These are phyloP conservation scores for Diplocarpon mali DNA, from an alignment of 2,329 filamentous ascomycete genomes.

Conservation along the genomic window DNA sequence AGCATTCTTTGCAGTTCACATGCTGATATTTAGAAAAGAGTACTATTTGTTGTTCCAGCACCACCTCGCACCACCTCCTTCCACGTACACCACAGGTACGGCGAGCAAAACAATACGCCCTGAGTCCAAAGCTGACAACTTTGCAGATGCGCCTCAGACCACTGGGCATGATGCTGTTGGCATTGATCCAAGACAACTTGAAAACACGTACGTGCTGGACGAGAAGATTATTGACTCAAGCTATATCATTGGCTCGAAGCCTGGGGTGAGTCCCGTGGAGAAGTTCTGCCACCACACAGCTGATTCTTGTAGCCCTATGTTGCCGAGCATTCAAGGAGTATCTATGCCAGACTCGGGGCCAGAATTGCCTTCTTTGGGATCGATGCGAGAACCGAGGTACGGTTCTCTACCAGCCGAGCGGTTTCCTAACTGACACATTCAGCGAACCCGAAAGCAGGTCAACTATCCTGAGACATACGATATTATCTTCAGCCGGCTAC, in stretches of 20 bases:
- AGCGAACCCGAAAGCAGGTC: conserved; percentile 80
- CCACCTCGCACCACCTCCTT: conserved; percentile 72
- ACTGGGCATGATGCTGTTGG: conserved; percentile 45
- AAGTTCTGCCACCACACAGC: background rate
- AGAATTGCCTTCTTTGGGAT: conserved; percentile 78
- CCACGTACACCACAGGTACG: conserved; percentile 70
- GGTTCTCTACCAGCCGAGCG: conserved; percentile 29
- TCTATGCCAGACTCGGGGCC: conserved; percentile 75
- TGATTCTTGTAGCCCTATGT: conserved; percentile 59
- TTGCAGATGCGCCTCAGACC: conserved; percentile 42
- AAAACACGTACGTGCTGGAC: conserved; percentile 61
- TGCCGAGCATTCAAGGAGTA: conserved; percentile 71
- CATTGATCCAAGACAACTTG: conserved; percentile 58
- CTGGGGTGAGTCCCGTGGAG: conserved; percentile 32
- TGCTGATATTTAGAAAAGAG: conserved; percentile 30
- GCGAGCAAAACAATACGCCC: too few relatives aligned
- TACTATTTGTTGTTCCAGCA: conserved; percentile 99
- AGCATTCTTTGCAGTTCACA: too few relatives aligned
- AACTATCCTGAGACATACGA: conserved; percentile 92
- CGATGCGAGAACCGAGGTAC: conserved; percentile 74
- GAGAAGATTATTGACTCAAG: conserved; percentile 50
- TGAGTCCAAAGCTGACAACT: conserved; percentile 6
- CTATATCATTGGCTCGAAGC: conserved; percentile 52
- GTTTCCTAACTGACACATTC: background rate
- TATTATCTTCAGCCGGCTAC: conserved; percentile 65